These are phyloP conservation scores for Incumbomyces lentus DNA, from an alignment of 2,329 filamentous ascomycete genomes.

Conservation along the genomic window DNA sequence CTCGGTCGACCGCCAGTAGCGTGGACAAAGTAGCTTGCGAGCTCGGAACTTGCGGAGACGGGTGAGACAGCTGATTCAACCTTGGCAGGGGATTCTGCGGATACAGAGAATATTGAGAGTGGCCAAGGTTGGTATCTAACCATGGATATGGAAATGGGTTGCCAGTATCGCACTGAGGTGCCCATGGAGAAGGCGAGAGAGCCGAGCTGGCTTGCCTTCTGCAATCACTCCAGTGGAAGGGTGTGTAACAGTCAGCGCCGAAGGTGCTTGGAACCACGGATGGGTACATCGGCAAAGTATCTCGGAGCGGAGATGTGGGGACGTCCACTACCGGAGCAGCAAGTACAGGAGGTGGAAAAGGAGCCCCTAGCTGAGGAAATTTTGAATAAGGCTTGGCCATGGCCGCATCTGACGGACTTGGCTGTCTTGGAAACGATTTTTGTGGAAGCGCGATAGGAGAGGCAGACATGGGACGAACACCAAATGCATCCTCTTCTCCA, in stretches of 20 bases:
- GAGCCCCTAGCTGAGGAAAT: neutral
- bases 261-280: neutral
- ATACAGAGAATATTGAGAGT: too few relatives aligned
- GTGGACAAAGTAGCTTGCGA: neutral
- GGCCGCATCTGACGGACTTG: slow-evolving; percentile 30
- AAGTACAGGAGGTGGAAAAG: neutral
- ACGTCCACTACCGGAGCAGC: neutral
- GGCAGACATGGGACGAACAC: too few relatives aligned
- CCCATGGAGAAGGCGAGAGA: too few relatives aligned
- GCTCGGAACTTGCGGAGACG: too few relatives aligned
- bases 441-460: neutral
- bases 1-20: neutral
- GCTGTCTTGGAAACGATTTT: neutral
- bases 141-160: too few relatives aligned
- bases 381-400: slow-evolving; percentile 24
- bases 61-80: too few relatives aligned
- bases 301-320: too few relatives aligned
- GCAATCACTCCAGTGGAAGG: neutral
- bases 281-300: neutral
- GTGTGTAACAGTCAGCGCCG: neutral
- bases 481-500: neutral
- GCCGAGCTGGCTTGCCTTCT: too few relatives aligned
- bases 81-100: too few relatives aligned
- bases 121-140: too few relatives aligned
- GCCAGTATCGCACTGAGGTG: too few relatives aligned